Evolutionary conservation across 2,329 filamentous ascomycete genomes (phyloP).

Genomic region (Fusarium oxysporum): DNA sequence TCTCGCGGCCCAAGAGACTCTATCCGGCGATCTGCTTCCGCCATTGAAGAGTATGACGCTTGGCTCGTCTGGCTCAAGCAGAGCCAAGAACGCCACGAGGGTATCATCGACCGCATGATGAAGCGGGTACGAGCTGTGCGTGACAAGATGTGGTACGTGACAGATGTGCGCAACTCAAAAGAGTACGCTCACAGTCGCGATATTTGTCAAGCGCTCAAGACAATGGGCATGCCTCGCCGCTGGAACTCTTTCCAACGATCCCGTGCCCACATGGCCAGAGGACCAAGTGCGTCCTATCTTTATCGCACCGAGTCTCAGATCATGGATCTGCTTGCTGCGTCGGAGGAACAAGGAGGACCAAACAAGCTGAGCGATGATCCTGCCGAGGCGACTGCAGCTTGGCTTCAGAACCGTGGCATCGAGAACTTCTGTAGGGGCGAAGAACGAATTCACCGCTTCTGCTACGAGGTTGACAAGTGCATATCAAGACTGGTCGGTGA

Average conservation of each 20-base stretch:
- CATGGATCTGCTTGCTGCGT: constrained; percentile 86
- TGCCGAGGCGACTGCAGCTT: constrained; percentile 83
- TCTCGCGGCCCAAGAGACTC: constrained; percentile 76
- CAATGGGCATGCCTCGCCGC: constrained; percentile 79
- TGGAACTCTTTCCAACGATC: constrained; percentile 64
- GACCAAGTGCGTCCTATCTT: constrained; percentile 70
- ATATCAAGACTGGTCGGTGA: constrained; percentile 88
- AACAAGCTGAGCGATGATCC: constrained; percentile 98
- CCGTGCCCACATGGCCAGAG: constrained; percentile 60
- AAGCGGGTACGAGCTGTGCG: constrained; percentile 78
- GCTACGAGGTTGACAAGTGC: constrained; percentile 87
- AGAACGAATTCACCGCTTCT: constrained; percentile 93
- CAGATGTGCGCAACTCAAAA: constrained; percentile 89
- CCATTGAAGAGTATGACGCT: constrained; percentile 82
- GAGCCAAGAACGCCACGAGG: constrained; percentile 81
- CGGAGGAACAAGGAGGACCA: constrained; percentile 85
- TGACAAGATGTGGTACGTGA: constrained; percentile 99
- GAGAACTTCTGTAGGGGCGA: constrained; percentile 96
- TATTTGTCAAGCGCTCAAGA: constrained; percentile 87
- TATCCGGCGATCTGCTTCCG: constrained; percentile 75
- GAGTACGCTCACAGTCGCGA: constrained; percentile 89
- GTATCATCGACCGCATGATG: constrained; percentile 80
- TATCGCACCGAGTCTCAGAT: constrained; percentile 86
- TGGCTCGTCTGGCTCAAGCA: constrained; percentile 88
- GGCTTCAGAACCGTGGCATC: constrained; percentile 83